Evolutionary conservation across 257 asterid genomes (phyloP).

Genomic region (Fraxinus quadrangulata): DNA sequence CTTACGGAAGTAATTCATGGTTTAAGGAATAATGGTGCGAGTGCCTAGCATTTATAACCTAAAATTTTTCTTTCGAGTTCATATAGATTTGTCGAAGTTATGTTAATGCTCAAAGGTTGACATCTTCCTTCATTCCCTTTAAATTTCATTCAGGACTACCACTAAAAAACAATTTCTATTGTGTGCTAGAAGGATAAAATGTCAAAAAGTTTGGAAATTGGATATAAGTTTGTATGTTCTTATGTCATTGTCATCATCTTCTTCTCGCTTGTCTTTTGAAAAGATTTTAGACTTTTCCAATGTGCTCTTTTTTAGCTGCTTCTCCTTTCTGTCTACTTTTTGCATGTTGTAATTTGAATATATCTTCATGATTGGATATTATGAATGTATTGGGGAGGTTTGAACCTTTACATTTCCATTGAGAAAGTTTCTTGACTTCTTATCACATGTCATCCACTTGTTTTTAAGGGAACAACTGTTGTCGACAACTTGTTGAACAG

Average conservation of each 20-base stretch:
- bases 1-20: background rate
- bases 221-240: background rate
- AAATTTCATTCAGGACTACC: background rate
- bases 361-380: background rate
- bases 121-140: background rate
- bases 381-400: conserved; percentile 4
- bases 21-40: background rate
- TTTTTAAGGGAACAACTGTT: conserved; percentile 78
- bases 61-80: background rate
- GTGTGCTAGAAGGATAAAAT: background rate
- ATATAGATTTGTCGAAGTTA: background rate
- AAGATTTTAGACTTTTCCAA: background rate
- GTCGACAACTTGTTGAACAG: conserved; percentile 92
- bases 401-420: background rate
- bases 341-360: background rate
- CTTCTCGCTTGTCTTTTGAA: background rate
- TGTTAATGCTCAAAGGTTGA: background rate
- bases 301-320: background rate
- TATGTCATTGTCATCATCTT: background rate
- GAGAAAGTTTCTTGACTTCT: background rate
- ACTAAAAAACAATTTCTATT: background rate
- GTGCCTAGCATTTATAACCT: background rate
- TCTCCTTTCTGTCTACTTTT: background rate
- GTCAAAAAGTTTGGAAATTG: background rate
- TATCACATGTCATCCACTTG: conserved; percentile 23